phyloP scores from a whole-genome alignment of 768 basidiomycete species.

The Termitomyces sp. region DNA sequence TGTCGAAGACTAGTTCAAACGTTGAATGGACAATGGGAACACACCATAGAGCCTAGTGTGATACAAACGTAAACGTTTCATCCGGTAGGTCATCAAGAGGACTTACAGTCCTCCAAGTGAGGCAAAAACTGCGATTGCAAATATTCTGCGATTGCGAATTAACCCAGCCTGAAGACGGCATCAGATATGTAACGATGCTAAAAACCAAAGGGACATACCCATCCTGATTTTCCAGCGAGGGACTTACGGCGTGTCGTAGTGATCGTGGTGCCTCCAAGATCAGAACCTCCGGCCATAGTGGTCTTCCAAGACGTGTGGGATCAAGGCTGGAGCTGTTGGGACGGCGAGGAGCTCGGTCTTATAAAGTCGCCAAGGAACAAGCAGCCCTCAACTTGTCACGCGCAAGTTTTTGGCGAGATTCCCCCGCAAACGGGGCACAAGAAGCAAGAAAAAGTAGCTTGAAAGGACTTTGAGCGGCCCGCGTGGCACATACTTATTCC shows the following conservation, averaged over 20 bases:
- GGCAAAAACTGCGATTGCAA: slow-evolving; percentile 72
- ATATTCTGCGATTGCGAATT: slow-evolving; percentile 61
- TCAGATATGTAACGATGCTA: background rate
- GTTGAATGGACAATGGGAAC: slow-evolving; percentile 18
- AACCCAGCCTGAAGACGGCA: slow-evolving; percentile 48
- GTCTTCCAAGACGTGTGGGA: background rate
- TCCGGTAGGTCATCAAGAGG: background rate
- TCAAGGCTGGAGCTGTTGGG: background rate
- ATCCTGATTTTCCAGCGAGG: slow-evolving; percentile 64
- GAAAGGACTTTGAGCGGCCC: background rate
- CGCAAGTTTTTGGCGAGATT: slow-evolving; percentile 2
- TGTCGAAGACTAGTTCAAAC: background rate
- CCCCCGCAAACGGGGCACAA: slow-evolving; percentile 1
- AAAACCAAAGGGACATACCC: slow-evolving; percentile 39
- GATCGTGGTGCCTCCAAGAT: slow-evolving; percentile 25
- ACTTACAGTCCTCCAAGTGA: slow-evolving; percentile 75
- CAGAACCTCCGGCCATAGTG: slow-evolving; percentile 45
- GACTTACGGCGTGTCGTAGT: slow-evolving; percentile 47
- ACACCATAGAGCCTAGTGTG: slow-evolving; percentile 59
- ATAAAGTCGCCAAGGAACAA: background rate
- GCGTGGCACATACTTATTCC: background rate
- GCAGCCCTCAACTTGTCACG: slow-evolving; percentile 2
- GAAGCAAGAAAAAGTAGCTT: slow-evolving; percentile 2
- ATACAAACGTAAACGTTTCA: background rate
- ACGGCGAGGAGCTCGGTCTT: background rate